Evolutionary conservation across 257 asterid species (phyloP).

Genomic region (Primulina eburnea): DNA sequence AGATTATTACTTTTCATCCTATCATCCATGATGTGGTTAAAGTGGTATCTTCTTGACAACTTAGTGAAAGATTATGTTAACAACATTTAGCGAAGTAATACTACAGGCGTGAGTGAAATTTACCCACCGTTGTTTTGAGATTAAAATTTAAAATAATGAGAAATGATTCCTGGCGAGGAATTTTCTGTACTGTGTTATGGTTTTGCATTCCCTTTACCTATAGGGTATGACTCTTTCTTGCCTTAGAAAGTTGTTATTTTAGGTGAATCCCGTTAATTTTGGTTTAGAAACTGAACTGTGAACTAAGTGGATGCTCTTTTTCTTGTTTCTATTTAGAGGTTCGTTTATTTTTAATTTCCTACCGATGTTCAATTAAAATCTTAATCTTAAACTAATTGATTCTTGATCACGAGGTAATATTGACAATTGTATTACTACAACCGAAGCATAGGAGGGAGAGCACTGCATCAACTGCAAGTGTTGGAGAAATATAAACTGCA

Average conservation of each 20-base stretch:
- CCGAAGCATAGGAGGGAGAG: constrained; percentile 11
- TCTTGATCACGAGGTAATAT: not conserved
- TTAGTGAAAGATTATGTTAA: constrained; percentile 9
- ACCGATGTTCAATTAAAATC: not conserved
- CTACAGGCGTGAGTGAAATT: not conserved
- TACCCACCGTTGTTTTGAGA: constrained; percentile 6
- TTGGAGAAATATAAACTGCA: not conserved
- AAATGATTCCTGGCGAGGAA: not conserved
- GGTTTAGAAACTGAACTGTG: constrained; percentile 1
- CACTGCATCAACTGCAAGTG: not conserved
- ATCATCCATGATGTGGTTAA: constrained; percentile 3
- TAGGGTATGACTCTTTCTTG: not conserved
- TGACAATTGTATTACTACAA: constrained; percentile 6
- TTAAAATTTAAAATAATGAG: constrained; percentile 2
- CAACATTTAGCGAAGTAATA: constrained; percentile 13
- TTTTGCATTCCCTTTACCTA: constrained; percentile 8
- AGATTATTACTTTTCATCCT: constrained; percentile 9
- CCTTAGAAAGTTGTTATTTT: not conserved
- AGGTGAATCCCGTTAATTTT: constrained; percentile 5
- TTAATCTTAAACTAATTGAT: not conserved
- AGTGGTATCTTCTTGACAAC: constrained; percentile 15
- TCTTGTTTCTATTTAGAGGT: not conserved
- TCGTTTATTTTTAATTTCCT: not conserved
- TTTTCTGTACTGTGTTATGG: not conserved
- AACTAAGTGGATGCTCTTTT: not conserved